phyloP scores from a whole-genome alignment of 345 rosid genomes.

The Chamaenerion angustifolium region DNA sequence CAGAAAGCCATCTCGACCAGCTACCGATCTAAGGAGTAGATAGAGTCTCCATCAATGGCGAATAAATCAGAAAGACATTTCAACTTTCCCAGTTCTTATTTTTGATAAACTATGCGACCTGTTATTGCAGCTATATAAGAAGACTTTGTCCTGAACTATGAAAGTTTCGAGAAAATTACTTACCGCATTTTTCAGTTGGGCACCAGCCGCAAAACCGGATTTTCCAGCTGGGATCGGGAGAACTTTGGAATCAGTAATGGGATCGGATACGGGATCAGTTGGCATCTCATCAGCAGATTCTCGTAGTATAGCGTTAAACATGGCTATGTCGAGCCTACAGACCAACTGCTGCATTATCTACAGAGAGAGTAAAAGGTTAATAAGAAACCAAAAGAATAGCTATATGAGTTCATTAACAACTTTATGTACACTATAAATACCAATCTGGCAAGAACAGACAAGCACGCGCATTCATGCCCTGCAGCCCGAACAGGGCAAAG shows the following conservation, averaged over 20 bases:
- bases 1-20: constrained; percentile 96
- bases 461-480: constrained; percentile 86
- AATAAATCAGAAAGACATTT: not conserved
- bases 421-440: constrained; percentile 18
- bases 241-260: constrained; percentile 71
- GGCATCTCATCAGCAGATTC: constrained; percentile 96
- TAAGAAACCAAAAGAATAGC: not conserved
- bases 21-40: constrained; percentile 48
- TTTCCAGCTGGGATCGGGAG: constrained; percentile 87
- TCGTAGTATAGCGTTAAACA: constrained; percentile 95
- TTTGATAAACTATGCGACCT: too few species aligned
- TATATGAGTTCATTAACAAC: too few species aligned
- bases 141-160: not conserved
- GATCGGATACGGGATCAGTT: constrained; percentile 91
- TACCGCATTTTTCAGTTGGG: constrained; percentile 83
- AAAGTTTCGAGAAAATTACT: constrained; percentile 11
- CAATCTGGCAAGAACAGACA: constrained; percentile 65
- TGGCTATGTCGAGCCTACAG: constrained; percentile 78
- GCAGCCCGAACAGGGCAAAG: constrained; percentile 76
- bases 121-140: not conserved
- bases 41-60: not conserved
- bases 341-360: constrained; percentile 94
- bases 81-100: not conserved
- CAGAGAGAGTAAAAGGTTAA: constrained; percentile 8
- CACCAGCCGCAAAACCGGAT: constrained; percentile 85